Conservation (phyloP, 2,329 filamentous ascomycete species). For the Graphilbum ipis-grandicollis region DNA sequence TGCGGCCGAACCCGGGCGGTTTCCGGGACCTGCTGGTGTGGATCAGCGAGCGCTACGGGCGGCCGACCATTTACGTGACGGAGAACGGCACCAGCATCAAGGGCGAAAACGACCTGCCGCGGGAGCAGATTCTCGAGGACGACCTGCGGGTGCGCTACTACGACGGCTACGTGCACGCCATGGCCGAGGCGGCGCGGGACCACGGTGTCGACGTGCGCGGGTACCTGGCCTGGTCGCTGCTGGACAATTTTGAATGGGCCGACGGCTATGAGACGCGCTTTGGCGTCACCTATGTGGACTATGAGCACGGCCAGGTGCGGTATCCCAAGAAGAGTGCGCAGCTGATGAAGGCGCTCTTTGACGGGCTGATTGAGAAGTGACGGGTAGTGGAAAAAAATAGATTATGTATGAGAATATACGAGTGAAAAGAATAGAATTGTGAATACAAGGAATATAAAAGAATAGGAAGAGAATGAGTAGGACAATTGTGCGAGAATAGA, state of each 20-base stretch:
- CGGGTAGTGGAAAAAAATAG: background rate
- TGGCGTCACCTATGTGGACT: slow-evolving; percentile 72
- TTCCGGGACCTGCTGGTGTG: slow-evolving; percentile 64
- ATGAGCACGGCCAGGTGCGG: slow-evolving; percentile 60
- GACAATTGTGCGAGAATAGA: no score
- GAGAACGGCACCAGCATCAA: slow-evolving; percentile 79
- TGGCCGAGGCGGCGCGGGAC: slow-evolving; percentile 52
- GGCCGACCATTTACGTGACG: slow-evolving; percentile 70
- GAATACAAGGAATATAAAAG: no score
- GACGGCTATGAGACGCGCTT: slow-evolving; percentile 80
- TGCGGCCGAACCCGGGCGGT: slow-evolving; percentile 56
- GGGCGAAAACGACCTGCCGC: slow-evolving; percentile 59
- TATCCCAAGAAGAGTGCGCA: slow-evolving; percentile 72
- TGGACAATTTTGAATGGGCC: slow-evolving; percentile 91
- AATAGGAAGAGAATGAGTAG: no score
- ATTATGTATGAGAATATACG: no score
- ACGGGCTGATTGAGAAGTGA: slow-evolving; percentile 51
- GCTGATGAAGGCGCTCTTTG: slow-evolving; percentile 54
- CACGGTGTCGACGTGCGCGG: slow-evolving; percentile 66
- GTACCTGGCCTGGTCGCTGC: slow-evolving; percentile 75
- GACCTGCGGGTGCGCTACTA: slow-evolving; percentile 73
- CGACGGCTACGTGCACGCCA: slow-evolving; percentile 55
- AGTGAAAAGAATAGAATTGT: no score
- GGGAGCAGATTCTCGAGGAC: slow-evolving; percentile 58
- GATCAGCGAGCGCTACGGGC: slow-evolving; percentile 59